phyloP scores from a whole-genome alignment of 2,329 filamentous ascomycete genomes.

The Echinosphaeria canescens region DNA sequence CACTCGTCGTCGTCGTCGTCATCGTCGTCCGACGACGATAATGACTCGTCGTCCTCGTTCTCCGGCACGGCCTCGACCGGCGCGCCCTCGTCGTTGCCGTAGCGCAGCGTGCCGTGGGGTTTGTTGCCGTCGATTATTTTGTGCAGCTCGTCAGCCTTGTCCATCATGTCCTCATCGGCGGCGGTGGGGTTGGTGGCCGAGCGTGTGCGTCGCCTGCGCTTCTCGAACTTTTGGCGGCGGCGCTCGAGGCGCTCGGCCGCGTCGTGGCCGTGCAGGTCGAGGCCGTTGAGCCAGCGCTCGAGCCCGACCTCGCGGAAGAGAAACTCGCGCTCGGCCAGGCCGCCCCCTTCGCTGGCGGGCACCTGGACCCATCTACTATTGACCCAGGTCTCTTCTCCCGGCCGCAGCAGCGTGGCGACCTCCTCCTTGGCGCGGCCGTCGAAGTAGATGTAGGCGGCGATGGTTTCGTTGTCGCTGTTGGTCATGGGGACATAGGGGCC shows the following conservation, averaged over 20 bases:
- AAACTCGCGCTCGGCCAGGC: constrained; percentile 89
- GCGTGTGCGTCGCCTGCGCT: constrained; percentile 42
- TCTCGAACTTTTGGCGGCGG: constrained; percentile 60
- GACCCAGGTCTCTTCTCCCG: constrained; percentile 97
- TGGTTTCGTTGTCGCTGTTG: constrained; percentile 83
- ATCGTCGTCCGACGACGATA: constrained; percentile 49
- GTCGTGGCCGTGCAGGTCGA: constrained; percentile 87
- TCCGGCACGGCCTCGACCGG: constrained; percentile 56
- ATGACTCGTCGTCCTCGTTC: constrained; percentile 59
- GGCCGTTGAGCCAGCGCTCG: constrained; percentile 87
- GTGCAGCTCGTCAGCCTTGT: constrained; percentile 19
- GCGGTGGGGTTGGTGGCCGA: constrained; percentile 10
- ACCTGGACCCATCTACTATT: constrained; percentile 97
- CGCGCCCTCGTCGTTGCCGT: constrained; percentile 54
- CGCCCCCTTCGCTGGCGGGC: constrained; percentile 75
- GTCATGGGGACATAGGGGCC: constrained; percentile 84
- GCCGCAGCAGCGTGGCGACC: constrained; percentile 77
- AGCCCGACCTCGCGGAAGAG: constrained; percentile 91
- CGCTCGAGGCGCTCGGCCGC: constrained; percentile 79
- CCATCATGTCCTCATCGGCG: constrained; percentile 14
- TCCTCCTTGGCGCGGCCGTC: constrained; percentile 91
- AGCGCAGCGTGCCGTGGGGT: constrained; percentile 43
- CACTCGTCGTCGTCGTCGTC: constrained; percentile 74
- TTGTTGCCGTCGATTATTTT: no score
- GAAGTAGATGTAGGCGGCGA: constrained; percentile 98